Evolutionary conservation across 2,329 filamentous ascomycete genomes (phyloP).

Genomic region (Botrytis cinerea): DNA sequence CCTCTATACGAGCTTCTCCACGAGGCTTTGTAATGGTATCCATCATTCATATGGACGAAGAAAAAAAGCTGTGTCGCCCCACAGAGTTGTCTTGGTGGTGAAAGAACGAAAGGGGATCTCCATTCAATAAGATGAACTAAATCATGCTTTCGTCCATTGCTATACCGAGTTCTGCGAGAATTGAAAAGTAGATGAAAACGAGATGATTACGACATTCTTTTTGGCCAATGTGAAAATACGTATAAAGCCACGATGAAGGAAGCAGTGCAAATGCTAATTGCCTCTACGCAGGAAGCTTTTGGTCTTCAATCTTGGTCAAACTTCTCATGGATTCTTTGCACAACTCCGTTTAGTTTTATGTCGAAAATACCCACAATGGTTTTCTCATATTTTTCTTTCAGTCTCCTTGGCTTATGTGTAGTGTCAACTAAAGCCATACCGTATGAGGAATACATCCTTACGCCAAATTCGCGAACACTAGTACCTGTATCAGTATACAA

Average conservation of each 20-base stretch:
- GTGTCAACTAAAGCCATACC: constrained; percentile 29
- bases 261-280: no score
- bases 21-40: not conserved
- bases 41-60: not conserved
- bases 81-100: not conserved
- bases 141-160: not conserved
- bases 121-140: not conserved
- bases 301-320: not conserved
- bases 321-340: not conserved
- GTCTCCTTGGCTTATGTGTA: constrained; percentile 1
- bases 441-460: constrained; percentile 43
- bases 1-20: not conserved
- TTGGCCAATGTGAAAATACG: not conserved
- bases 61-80: not conserved
- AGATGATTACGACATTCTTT: not conserved
- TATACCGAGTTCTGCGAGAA: not conserved
- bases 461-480: constrained; percentile 39
- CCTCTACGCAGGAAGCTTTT: not conserved
- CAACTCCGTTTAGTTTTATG: not conserved
- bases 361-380: not conserved
- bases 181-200: not conserved
- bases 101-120: not conserved
- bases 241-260: not conserved
- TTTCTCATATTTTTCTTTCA: not conserved
- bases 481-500: constrained; percentile 37